phyloP scores from a whole-genome alignment of 208 protist species.

The Naegleria lovaniensis region DNA sequence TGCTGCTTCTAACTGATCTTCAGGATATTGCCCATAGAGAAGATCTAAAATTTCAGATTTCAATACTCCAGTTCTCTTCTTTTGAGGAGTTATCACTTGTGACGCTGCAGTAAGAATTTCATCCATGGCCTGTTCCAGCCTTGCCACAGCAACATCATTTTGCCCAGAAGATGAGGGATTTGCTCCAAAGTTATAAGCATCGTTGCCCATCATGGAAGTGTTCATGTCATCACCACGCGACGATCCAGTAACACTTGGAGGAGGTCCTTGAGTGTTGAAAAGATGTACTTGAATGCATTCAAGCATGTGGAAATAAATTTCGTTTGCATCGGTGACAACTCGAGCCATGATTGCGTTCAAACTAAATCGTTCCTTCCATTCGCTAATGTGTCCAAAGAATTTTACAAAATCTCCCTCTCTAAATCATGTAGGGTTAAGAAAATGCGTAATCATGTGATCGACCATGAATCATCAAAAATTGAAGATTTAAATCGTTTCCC shows the following conservation, averaged over 20 bases:
- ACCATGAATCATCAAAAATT: not conserved
- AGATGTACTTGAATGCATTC: slow-evolving; percentile 9
- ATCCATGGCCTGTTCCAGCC: not conserved
- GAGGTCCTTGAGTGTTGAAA: not conserved
- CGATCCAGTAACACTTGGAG: not conserved
- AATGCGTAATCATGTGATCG: too few species aligned
- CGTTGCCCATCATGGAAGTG: not conserved
- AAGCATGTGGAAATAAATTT: not conserved
- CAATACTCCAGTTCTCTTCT: not conserved
- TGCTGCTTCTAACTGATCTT: not conserved
- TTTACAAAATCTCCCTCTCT: not conserved
- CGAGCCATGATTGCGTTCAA: not conserved
- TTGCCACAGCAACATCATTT: not conserved
- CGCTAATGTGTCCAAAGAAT: not conserved
- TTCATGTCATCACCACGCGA: not conserved
- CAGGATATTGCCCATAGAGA: not conserved
- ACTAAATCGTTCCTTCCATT: not conserved
- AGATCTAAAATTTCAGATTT: not conserved
- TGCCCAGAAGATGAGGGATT: not conserved
- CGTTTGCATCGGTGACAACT: not conserved
- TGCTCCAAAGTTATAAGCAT: not conserved
- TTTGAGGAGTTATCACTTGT: not conserved
- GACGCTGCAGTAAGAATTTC: not conserved
- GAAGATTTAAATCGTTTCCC: too few species aligned
- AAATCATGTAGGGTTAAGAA: too few species aligned